phyloP scores from a whole-genome alignment of 495 filamentous ascomycete genomes.

The Hypoxylon lenormandii region DNA sequence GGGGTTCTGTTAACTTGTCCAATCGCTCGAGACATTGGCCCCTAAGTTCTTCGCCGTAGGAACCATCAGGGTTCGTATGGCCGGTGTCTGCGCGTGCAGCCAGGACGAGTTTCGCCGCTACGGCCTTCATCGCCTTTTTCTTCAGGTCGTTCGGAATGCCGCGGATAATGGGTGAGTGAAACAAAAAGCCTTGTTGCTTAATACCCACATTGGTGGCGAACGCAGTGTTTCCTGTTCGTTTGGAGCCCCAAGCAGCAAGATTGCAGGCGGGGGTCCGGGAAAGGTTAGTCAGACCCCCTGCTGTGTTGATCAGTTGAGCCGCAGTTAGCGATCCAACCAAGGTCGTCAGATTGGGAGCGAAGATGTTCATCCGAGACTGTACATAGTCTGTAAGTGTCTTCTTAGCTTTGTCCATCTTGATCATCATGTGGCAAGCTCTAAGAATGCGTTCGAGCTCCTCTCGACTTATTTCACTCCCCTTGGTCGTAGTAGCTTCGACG shows the following conservation, averaged over 20 bases:
- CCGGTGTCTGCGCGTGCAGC: conserved; percentile 89
- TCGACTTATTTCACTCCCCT: conserved; percentile 78
- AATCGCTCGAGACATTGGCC: conserved; percentile 84
- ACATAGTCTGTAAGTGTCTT: conserved; percentile 90
- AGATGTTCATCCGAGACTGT: conserved; percentile 95
- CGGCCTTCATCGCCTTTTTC: conserved; percentile 94
- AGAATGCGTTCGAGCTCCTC: conserved; percentile 79
- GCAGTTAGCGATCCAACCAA: conserved; percentile 95
- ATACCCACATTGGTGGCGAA: conserved; percentile 95
- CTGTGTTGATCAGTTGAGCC: conserved; percentile 92
- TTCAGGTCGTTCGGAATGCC: conserved; percentile 86
- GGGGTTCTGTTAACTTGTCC: conserved; percentile 95
- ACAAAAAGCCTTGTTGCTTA: conserved; percentile 91
- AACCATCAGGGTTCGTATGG: conserved; percentile 84
- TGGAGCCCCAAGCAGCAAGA: conserved; percentile 86
- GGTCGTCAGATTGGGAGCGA: conserved; percentile 93
- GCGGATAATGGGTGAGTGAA: conserved; percentile 86
- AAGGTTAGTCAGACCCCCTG: conserved; percentile 86
- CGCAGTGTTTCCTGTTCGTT: conserved; percentile 82
- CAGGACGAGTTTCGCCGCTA: conserved; percentile 90
- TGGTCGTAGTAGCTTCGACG: conserved; percentile 91
- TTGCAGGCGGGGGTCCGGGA: conserved; percentile 95
- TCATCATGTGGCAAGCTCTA: conserved; percentile 85
- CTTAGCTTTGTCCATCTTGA: conserved; percentile 88
- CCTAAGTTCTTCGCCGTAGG: conserved; percentile 84